Percentiles rank a stretch among this genome's conserved stretches.
phyloP scores from a whole-genome alignment of 2,329 filamentous ascomycete genomes.

The Aspergillus jensenii region DNA sequence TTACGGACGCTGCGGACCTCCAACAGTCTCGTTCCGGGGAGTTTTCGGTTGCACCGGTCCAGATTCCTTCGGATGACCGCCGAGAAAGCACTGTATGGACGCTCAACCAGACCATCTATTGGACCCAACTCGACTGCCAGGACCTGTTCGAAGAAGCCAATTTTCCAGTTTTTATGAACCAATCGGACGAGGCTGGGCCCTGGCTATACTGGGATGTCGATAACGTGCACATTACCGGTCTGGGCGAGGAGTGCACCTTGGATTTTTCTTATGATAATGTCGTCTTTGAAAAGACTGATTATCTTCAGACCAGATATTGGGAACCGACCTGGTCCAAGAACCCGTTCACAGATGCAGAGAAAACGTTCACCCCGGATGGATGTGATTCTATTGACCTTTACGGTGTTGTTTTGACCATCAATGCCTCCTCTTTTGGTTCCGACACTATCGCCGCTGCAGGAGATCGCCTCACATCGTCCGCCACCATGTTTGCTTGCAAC shows the following conservation, averaged over 20 bases:
- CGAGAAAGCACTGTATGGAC: constrained; percentile 30
- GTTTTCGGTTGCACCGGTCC: constrained; percentile 34
- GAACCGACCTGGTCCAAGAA: constrained; percentile 26
- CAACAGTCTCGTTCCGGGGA: constrained; percentile 26
- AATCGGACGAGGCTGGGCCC: constrained; percentile 7
- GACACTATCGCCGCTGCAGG: constrained; percentile 10
- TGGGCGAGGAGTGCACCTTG: constrained; percentile 21
- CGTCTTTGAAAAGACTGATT: constrained; percentile 29
- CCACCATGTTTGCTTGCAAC: constrained; percentile 33
- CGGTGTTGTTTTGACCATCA: constrained; percentile 33
- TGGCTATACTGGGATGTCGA: constrained; percentile 29
- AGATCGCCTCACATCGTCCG: constrained; percentile 23
- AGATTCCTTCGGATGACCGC: constrained; percentile 25
- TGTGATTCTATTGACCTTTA: constrained; percentile 34
- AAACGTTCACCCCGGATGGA: constrained; percentile 25
- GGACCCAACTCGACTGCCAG: constrained; percentile 27
- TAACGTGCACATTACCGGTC: constrained; percentile 21
- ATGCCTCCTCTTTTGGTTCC: constrained; percentile 19
- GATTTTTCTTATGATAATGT: constrained; percentile 32
- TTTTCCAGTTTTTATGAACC: constrained; percentile 23
- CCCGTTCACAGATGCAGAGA: constrained; percentile 11
- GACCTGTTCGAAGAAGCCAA: constrained; percentile 20
- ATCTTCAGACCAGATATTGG: constrained; percentile 36
- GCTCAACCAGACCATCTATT: constrained; percentile 34
- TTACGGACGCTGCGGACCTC: constrained; percentile 18